phyloP scores from a whole-genome alignment of 1,284 basidiomycete species.

The Leccinum angustisporum region DNA sequence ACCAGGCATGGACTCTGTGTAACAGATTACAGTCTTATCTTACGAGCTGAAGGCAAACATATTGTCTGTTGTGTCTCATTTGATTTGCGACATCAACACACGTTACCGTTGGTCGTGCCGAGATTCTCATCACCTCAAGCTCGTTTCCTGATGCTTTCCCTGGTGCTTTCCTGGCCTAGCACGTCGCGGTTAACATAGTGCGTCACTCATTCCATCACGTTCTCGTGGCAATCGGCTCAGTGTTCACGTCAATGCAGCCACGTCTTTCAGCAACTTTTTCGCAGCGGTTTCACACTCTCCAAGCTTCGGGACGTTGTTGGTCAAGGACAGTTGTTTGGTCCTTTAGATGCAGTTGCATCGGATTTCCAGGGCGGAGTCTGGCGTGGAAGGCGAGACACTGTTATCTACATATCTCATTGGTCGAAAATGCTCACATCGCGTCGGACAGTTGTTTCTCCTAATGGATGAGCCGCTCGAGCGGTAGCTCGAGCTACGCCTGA shows the following conservation, averaged over 20 bases:
- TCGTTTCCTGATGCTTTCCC: neutral
- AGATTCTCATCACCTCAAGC: neutral
- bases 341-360: slow-evolving; percentile 38
- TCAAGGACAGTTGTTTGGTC: slow-evolving; percentile 55
- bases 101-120: neutral
- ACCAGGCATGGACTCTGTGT: neutral
- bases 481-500: slow-evolving; percentile 33
- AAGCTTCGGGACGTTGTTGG: slow-evolving; percentile 67
- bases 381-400: slow-evolving; percentile 68
- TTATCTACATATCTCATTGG: slow-evolving; percentile 2
- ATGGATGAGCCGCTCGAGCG: slow-evolving; percentile 56
- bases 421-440: slow-evolving; percentile 9
- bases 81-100: neutral
- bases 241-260: slow-evolving; percentile 39
- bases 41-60: slow-evolving; percentile 1
- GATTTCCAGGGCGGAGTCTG: slow-evolving; percentile 66
- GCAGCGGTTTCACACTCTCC: slow-evolving; percentile 50
- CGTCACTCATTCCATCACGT: slow-evolving; percentile 12
- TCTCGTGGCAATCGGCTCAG: neutral
- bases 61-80: neutral
- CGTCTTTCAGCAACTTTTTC: slow-evolving; percentile 62
- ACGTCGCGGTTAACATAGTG: slow-evolving; percentile 23
- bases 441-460: slow-evolving; percentile 57
- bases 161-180: no score
- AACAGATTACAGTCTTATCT: slow-evolving; percentile 5